Conservation (phyloP, 805 yeast species). For the Komagataella pastoris region DNA sequence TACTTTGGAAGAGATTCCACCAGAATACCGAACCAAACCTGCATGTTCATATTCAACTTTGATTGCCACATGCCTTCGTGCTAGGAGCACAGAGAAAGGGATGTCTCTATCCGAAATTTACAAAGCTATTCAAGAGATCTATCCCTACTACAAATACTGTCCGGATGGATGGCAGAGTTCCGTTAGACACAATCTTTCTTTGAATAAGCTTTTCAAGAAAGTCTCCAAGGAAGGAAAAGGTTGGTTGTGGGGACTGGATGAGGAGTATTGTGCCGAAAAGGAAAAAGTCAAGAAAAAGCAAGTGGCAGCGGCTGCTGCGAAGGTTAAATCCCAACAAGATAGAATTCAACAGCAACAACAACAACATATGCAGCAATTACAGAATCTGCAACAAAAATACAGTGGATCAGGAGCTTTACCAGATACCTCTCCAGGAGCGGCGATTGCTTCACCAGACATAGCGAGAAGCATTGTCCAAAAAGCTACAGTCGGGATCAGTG, state of each 20-base stretch:
- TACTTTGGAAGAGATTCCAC: conserved; percentile 77
- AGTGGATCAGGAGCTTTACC: not conserved
- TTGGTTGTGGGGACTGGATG: conserved; percentile 91
- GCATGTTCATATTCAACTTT: conserved; percentile 67
- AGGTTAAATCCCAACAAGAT: conserved; percentile 40
- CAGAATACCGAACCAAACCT: conserved; percentile 77
- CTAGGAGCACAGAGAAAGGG: conserved; percentile 54
- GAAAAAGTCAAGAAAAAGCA: conserved; percentile 56
- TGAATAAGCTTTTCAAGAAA: conserved; percentile 75
- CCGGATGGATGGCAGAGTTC: conserved; percentile 98
- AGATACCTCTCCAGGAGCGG: not conserved
- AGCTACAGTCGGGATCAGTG: not conserved
- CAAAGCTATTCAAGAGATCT: conserved; percentile 72
- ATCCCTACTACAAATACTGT: conserved; percentile 86
- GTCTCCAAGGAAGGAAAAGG: conserved; percentile 84
- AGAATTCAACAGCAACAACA: conserved; percentile 36
- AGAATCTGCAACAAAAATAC: conserved; percentile 1
- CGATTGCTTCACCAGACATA: not conserved
- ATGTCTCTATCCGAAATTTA: conserved; percentile 77
- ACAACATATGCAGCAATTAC: conserved; percentile 13
- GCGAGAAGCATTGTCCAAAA: not conserved
- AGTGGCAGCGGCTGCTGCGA: conserved; percentile 49
- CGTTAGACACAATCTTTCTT: conserved; percentile 77
- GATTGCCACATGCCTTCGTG: conserved; percentile 66
- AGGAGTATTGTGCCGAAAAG: conserved; percentile 68